Evolutionary conservation across 2,329 filamentous ascomycete species (phyloP), one percentile per base, ranked within the genome.

Genomic region (Penicillium sp.): DNA sequence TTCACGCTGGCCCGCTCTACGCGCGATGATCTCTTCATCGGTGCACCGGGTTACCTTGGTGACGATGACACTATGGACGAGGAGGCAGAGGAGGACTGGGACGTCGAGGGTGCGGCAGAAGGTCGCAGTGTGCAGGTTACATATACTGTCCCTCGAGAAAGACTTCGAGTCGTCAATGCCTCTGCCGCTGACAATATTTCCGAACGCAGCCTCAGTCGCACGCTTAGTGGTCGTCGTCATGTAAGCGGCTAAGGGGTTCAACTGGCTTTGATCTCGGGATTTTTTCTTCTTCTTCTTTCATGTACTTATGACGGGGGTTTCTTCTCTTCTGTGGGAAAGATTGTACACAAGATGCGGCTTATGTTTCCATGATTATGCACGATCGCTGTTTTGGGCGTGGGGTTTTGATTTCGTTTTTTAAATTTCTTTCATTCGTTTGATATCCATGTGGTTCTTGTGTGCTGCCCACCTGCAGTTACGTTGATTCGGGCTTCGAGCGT

Each of bases 131-230:
- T 93, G 59, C 90, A 93, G 73, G 85, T 92, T 69, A 95, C 96
- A 85, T 98, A 96, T 74, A 97, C 93, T 0, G 92, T 97, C 59
- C 93, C 95, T 2, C 92, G 89, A 72, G 89, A 93, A 74, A 86
- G 87, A 65, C 76, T 98, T 61, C 80, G 93, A 26, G 92, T 98
- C n/a, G 93, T 97, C 21, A 98, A 98, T 72, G 88, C 85, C 50
- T 89, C 72, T 4, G 69, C 67, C n/a, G 62, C 68, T 3, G 74
- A 74, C 47, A 67, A 68, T 50, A 25, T 67, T 37, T 73, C 71
- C 9, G 67, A 70, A 58, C 60, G 58, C 3, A 71, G 70, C 16
- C 47, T 64, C 46, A 72, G 65, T 56, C 62, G 66, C 27, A 66
- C 52, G 49, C 57, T 63, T 29, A 69, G 63, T 47, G 61, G 51